A percentile compares a stretch with the other conserved stretches of the same genome.
Conservation (phyloP, 2,329 filamentous ascomycete species). For the Xylariaceae sp. region DNA sequence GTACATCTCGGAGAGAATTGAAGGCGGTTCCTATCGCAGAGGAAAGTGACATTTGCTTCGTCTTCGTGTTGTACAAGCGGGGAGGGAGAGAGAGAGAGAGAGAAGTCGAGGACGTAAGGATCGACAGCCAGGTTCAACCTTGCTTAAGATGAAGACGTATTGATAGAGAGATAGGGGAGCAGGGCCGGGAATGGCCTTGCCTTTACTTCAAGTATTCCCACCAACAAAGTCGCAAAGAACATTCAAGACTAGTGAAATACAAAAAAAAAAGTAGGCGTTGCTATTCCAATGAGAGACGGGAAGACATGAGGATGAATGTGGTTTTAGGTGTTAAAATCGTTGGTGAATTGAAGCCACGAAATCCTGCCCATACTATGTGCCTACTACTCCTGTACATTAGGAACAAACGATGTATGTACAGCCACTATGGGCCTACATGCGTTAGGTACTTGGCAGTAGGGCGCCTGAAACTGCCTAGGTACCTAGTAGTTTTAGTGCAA, state of each 20-base stretch:
- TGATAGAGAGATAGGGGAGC: not conserved
- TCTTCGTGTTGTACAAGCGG: conserved; percentile 5
- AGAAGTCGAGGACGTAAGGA: conserved; percentile 18
- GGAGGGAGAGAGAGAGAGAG: conserved; percentile 1
- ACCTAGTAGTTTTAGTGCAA: no score
- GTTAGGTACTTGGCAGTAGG: no score
- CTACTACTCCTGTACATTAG: no score
- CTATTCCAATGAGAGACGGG: not conserved
- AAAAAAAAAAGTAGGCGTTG: not conserved
- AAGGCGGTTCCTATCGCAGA: conserved; percentile 20
- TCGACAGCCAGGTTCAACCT: conserved; percentile 25
- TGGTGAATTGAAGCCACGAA: not conserved
- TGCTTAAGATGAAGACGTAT: conserved; percentile 2
- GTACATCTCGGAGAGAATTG: conserved; percentile 21
- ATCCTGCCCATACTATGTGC: not conserved
- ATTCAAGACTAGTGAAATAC: not conserved
- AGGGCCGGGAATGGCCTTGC: not conserved
- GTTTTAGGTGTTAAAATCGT: not conserved
- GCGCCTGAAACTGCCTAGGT: no score
- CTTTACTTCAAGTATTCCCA: not conserved
- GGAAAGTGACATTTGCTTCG: conserved; percentile 31
- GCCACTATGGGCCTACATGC: no score
- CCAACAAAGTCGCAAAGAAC: not conserved
- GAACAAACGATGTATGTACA: not conserved
- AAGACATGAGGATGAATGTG: not conserved